Evolutionary conservation across 2,329 filamentous ascomycete species (phyloP).

Genomic region (Pyrenophora tritici-repentis): DNA sequence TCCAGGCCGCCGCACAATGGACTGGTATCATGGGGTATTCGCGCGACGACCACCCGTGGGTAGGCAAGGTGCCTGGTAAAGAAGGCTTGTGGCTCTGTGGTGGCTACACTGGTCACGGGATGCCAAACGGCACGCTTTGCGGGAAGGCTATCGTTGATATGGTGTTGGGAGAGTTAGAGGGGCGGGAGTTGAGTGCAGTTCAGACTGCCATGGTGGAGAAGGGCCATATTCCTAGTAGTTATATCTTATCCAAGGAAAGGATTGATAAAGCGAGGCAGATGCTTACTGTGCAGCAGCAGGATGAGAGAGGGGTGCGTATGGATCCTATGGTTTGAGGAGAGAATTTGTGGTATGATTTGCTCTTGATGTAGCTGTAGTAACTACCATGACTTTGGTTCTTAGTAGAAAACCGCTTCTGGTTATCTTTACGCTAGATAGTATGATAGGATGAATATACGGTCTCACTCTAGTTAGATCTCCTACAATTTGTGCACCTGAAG

Average conservation of each 20-base stretch:
- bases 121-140: constrained; percentile 73
- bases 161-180: constrained; percentile 52
- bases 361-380: too few species aligned
- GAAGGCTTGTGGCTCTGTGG: constrained; percentile 66
- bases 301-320: constrained; percentile 34
- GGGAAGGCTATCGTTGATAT: constrained; percentile 67
- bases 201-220: constrained; percentile 40
- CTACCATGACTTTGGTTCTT: too few species aligned
- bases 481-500: too few species aligned
- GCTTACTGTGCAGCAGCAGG: constrained; percentile 44
- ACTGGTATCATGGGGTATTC: constrained; percentile 78
- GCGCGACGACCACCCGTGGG: constrained; percentile 70
- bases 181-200: constrained; percentile 37
- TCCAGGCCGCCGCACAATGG: constrained; percentile 63
- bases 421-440: too few species aligned
- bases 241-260: constrained; percentile 46
- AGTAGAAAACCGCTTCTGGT: too few species aligned
- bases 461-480: too few species aligned
- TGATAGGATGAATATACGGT: too few species aligned
- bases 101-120: constrained; percentile 75
- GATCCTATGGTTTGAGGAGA: constrained; percentile 27
- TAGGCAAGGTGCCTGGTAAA: constrained; percentile 67
- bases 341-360: too few species aligned
- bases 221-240: constrained; percentile 45
- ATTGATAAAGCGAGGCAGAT: constrained; percentile 36